phyloP scores from a whole-genome alignment of 306 rosid genomes.

The Heteromeles arbutifolia region DNA sequence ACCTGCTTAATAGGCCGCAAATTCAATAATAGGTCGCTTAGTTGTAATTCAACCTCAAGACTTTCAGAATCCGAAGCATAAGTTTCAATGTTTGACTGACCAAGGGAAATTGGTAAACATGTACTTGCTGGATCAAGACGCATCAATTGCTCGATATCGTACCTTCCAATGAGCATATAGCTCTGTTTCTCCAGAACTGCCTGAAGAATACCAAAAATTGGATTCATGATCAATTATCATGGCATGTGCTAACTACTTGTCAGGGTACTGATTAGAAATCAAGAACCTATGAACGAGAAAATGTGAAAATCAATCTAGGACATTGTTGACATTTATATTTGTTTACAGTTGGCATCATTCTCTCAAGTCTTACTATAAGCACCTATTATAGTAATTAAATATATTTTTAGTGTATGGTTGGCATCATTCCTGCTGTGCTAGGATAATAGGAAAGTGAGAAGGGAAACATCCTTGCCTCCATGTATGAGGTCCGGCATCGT shows the following conservation, averaged over 20 bases:
- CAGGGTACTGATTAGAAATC: neutral
- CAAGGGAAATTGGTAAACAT: slow-evolving; percentile 55
- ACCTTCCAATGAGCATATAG: slow-evolving; percentile 97
- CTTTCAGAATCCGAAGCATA: slow-evolving; percentile 68
- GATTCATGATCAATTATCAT: neutral
- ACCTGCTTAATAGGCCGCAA: slow-evolving; percentile 97
- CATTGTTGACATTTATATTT: neutral
- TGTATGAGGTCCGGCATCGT: slow-evolving; percentile 94
- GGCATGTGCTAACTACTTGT: neutral
- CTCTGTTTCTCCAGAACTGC: slow-evolving; percentile 99
- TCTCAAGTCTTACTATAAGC: neutral
- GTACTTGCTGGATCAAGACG: slow-evolving; percentile 75
- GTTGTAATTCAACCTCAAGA: slow-evolving; percentile 66
- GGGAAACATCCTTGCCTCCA: slow-evolving; percentile 60
- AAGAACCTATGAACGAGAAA: neutral
- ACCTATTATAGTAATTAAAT: neutral
- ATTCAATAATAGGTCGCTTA: slow-evolving; percentile 59
- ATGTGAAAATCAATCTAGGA: neutral
- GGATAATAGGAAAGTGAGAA: slow-evolving; percentile 1
- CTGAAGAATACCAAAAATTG: slow-evolving; percentile 36
- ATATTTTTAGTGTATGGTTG: neutral
- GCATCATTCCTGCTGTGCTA: neutral
- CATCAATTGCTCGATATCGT: slow-evolving; percentile 92
- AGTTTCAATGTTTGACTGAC: slow-evolving; percentile 40
- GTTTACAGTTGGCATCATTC: neutral